A percentile compares a stretch with the other conserved stretches of the same genome.
Evolutionary conservation across 2,329 filamentous ascomycete genomes (phyloP).

Genomic region (Alternaria sp.): DNA sequence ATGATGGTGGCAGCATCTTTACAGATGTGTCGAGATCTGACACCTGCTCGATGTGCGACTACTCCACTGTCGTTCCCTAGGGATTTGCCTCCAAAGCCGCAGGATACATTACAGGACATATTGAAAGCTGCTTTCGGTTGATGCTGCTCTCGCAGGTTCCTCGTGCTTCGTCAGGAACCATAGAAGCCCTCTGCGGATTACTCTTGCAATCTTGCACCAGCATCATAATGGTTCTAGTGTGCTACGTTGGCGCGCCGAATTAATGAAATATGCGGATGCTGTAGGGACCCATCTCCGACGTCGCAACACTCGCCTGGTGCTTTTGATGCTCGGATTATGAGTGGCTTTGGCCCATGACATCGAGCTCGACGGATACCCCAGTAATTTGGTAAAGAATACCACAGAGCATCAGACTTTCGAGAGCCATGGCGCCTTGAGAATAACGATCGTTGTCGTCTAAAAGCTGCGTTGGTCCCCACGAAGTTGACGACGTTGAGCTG

Average conservation of each 20-base stretch:
- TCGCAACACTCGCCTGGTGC: too few species aligned
- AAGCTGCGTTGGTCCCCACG: background rate
- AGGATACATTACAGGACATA: background rate
- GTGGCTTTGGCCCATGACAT: too few species aligned
- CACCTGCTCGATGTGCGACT: background rate
- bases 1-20: background rate
- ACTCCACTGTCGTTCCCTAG: background rate
- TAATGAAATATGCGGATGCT: too few species aligned
- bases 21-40: background rate
- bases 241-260: too few species aligned
- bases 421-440: background rate
- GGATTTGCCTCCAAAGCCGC: background rate
- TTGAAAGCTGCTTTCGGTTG: rapidly evolving
- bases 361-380: too few species aligned
- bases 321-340: too few species aligned
- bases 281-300: too few species aligned
- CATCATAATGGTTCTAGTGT: too few species aligned
- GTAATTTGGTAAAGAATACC: too few species aligned
- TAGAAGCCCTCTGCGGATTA: background rate
- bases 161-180: too few species aligned
- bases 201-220: background rate
- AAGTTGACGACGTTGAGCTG: background rate
- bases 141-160: background rate
- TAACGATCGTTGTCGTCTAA: background rate
- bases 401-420: background rate